Base-by-base conservation (phyloP, 805 yeast species). In the Candida khao-thaluensis region DNA sequence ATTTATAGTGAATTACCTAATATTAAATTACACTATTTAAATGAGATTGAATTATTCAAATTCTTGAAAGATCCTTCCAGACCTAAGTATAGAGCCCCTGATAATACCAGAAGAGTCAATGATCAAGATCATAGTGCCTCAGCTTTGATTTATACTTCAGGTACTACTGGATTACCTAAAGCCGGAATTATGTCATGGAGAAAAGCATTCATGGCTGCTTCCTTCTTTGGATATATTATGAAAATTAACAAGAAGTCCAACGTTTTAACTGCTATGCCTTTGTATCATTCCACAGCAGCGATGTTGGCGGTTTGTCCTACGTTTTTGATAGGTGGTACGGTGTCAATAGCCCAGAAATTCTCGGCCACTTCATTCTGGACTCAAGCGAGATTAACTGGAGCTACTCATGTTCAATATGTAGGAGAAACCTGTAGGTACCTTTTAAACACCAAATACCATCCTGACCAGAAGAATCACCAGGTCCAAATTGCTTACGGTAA, bases 121-220 rank as follows among this genome's bases (percentile, higher is more conserved):
- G 79, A 79, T 37, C 60, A 69, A 9, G 83, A 82, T 55, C 76
- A 69, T 48, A 75, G 78, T 40, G 75, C 91, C 3, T 81, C 85
- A 15, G 74, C 82, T 48, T 72, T 86, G 48, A 86, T 90, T 37
- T 90, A 82, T 60, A 90, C 98, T 0, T 85, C 95, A 0, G 98
- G 98, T 27, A 91, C 97, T 5, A 87, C 97, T 0, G 97, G 97
- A 0, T 65, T 90, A 45, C 97, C 98, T 11, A 90, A 90, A 60
- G 85, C 96, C 4, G 97, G 95, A 2, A 83, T 85, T 40, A 81
- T 90, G 81, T 82, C 93, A 4, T 89, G 96, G 96, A 74, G 88
- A 52, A 90, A 89, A 60, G 76, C 85, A 5, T 75, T 72, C 33
- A 69, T 84, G 67, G 95, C 95, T 1, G 66, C 87, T 1, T 61